Conservation (phyloP, 2,329 filamentous ascomycete species). For the Fusarium foetens region DNA sequence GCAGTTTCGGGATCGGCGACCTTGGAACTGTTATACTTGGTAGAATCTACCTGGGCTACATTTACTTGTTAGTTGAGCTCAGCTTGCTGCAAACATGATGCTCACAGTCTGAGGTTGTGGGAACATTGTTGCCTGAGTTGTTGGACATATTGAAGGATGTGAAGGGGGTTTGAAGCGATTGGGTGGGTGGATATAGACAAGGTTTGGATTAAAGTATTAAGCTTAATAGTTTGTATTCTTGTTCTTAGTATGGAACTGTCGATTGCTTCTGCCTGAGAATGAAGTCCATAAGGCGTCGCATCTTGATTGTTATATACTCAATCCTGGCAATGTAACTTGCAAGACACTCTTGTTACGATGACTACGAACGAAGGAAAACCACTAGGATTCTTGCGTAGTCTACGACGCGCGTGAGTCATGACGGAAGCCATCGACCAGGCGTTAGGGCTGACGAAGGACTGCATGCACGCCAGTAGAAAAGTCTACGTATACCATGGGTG, state of each 20-base stretch:
- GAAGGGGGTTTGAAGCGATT: not conserved
- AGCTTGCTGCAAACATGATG: not conserved
- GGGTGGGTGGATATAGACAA: not conserved
- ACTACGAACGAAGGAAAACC: not conserved
- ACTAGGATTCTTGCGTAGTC: constrained; percentile 18
- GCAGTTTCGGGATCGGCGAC: constrained; percentile 39
- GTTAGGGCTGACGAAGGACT: constrained; percentile 13
- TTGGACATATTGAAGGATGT: constrained; percentile 22
- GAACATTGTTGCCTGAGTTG: constrained; percentile 18
- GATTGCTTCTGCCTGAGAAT: constrained; percentile 21
- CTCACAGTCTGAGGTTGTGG: constrained; percentile 33
- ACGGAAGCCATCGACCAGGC: constrained; percentile 27
- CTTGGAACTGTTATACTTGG: constrained; percentile 22
- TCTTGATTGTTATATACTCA: constrained; percentile 36
- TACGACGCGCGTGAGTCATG: constrained; percentile 40
- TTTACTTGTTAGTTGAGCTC: constrained; percentile 4
- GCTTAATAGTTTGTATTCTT: constrained; percentile 5
- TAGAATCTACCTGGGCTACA: constrained; percentile 22
- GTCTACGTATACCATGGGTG: constrained; percentile 13
- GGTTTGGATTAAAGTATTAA: not conserved
- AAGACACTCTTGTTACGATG: not conserved
- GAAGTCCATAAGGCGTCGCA: constrained; percentile 4
- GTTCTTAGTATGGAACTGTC: not conserved
- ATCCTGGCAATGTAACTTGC: not conserved
- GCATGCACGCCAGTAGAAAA: not conserved